These are phyloP conservation scores for Dendrocalamus latiflorus DNA, from an alignment of 202 grass and related monocot genomes.

Conservation along the genomic window DNA sequence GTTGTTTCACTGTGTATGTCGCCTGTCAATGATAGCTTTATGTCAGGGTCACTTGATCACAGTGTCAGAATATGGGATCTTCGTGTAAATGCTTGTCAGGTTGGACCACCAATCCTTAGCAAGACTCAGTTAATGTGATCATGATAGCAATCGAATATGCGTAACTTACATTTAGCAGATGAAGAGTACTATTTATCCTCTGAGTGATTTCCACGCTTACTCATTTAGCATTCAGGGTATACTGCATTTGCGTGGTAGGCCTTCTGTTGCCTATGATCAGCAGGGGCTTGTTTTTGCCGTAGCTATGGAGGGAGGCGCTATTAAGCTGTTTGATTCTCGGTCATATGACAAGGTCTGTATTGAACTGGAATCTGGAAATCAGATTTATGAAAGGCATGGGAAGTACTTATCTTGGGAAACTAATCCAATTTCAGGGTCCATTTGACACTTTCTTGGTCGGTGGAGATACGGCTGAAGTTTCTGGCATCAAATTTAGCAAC, in stretches of 20 bases:
- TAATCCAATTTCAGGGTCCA: slow-evolving; percentile 66
- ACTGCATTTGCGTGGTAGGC: slow-evolving; percentile 73
- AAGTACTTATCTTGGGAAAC: slow-evolving; percentile 22
- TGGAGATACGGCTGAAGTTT: slow-evolving; percentile 94
- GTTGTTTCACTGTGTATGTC: slow-evolving; percentile 95
- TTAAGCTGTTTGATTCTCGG: slow-evolving; percentile 96
- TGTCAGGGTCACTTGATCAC: slow-evolving; percentile 94
- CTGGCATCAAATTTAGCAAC: slow-evolving; percentile 96
- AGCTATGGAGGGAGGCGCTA: slow-evolving; percentile 95
- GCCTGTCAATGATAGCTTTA: slow-evolving; percentile 93
- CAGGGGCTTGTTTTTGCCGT: slow-evolving; percentile 98
- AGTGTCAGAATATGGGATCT: too few relatives aligned
- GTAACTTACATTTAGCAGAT: slow-evolving; percentile 20
- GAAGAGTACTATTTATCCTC: slow-evolving; percentile 23
- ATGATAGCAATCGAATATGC: slow-evolving; percentile 8
- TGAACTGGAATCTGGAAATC: slow-evolving; percentile 18
- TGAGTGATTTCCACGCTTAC: slow-evolving; percentile 30
- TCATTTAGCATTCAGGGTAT: slow-evolving; percentile 68
- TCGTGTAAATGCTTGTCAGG: slow-evolving; percentile 98
- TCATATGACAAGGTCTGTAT: slow-evolving; percentile 87
- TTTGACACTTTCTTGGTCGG: slow-evolving; percentile 97
- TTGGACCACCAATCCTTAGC: slow-evolving; percentile 27
- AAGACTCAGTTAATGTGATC: neutral
- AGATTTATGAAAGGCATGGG: neutral
- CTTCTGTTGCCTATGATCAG: slow-evolving; percentile 99